Percentiles rank a stretch among this genome's conserved stretches.
phyloP scores from a whole-genome alignment of 495 filamentous ascomycete genomes.

The Parmelia sp. region DNA sequence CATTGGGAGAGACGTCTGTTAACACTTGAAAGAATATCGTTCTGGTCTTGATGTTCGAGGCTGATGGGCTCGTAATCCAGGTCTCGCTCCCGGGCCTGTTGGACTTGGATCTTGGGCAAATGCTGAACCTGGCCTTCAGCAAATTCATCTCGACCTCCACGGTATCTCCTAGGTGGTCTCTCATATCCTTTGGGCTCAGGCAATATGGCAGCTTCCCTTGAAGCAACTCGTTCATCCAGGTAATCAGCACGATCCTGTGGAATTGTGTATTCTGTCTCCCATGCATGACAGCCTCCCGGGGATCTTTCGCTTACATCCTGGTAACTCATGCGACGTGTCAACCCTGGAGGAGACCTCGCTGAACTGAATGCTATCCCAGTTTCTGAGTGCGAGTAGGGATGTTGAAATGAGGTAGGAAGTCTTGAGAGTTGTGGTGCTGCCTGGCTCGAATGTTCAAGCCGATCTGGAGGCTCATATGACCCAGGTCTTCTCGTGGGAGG shows the following conservation, averaged over 20 bases:
- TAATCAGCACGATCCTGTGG: constrained; percentile 15
- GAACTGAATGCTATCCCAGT: not conserved
- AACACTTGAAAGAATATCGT: constrained; percentile 68
- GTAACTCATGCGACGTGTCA: constrained; percentile 11
- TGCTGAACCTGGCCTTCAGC: constrained; percentile 72
- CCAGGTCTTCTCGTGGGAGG: not conserved
- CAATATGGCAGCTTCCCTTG: constrained; percentile 13
- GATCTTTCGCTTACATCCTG: constrained; percentile 6
- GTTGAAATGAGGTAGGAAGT: constrained; percentile 9
- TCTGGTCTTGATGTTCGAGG: constrained; percentile 75
- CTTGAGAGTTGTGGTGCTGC: constrained; percentile 1
- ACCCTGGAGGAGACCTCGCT: not conserved
- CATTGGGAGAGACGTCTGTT: constrained; percentile 79
- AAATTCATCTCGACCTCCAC: constrained; percentile 64
- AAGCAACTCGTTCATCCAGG: constrained; percentile 9
- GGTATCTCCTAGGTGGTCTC: constrained; percentile 17
- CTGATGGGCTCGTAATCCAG: constrained; percentile 76
- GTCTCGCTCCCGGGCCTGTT: constrained; percentile 69
- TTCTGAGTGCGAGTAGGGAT: constrained; percentile 7
- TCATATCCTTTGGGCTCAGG: constrained; percentile 15
- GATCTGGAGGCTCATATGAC: constrained; percentile 9
- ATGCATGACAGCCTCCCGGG: constrained; percentile 9
- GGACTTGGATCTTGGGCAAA: constrained; percentile 59
- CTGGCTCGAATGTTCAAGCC: constrained; percentile 1
- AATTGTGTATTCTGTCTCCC: constrained; percentile 15